Evolutionary conservation across 2,329 filamentous ascomycete species (phyloP).

Genomic region (Sporothrix luriei): DNA sequence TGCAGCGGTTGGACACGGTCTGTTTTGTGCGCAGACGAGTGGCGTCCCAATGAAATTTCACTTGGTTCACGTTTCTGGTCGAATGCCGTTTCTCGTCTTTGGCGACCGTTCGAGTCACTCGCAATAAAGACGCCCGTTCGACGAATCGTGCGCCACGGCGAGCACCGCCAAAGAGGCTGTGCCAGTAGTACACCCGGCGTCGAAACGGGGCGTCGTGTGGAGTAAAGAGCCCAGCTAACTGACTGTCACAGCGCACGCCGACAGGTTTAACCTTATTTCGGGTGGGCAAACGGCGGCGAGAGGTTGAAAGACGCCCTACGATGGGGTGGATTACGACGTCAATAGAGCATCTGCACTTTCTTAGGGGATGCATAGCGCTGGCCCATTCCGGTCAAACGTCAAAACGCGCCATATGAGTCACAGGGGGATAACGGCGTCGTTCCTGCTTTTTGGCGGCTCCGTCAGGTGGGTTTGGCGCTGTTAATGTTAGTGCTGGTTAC

Average conservation of each 20-base stretch:
- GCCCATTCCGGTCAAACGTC: not conserved
- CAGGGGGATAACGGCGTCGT: not conserved
- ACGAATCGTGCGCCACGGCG: not conserved
- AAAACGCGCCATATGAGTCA: constrained; percentile 15
- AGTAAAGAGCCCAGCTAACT: not conserved
- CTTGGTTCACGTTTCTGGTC: too few relatives aligned
- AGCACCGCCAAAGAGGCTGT: constrained; percentile 1
- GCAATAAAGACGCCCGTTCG: too few relatives aligned
- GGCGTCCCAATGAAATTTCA: not conserved
- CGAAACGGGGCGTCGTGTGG: not conserved
- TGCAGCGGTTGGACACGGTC: constrained; percentile 16
- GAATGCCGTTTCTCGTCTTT: not conserved
- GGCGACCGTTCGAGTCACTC: not conserved
- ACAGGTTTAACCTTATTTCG: too few relatives aligned
- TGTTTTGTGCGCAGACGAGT: not conserved
- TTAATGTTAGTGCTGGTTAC: not conserved
- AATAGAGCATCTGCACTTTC: too few relatives aligned
- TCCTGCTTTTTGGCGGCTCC: not conserved
- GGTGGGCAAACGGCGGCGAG: too few relatives aligned
- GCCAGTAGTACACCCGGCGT: not conserved
- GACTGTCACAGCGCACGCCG: too few relatives aligned
- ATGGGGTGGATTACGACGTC: too few relatives aligned
- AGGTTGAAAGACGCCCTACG: too few relatives aligned
- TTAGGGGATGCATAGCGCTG: too few relatives aligned
- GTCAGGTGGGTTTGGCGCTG: not conserved